Evolutionary conservation across 169 alveolate species (phyloP), one percentile per base, ranked within the genome.

Genomic region (Cyclospora cayetanensis): DNA sequence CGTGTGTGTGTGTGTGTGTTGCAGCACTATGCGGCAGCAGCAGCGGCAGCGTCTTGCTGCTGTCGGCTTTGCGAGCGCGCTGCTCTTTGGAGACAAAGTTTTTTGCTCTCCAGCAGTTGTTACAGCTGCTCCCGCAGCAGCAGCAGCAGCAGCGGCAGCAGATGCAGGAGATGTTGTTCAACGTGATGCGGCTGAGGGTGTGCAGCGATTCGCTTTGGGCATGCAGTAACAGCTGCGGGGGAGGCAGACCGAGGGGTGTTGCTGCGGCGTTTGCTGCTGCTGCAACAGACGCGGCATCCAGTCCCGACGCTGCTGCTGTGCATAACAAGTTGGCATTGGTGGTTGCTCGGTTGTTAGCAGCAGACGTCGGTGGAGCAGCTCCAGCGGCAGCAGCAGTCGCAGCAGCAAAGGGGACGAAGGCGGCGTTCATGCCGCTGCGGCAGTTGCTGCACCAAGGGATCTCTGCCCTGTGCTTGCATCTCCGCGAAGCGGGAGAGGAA

Each of bases 101-200:
- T 46, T 77, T 77, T n/a, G 88, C 88, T 25, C n/a, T 77, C 35
- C 72, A 60, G 72, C 27, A 15, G 43, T 60, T 77, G 88, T 18
- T 77, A 70, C 88, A 46, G 72, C 88, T 25, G 88, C 70, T 77
- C 70, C 88, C 88, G 68, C 70, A 43, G 88, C 70, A 46, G 50
- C 70, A 46, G 50, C 15, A 77, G 60, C 60, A 46, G 68, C 72
- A 77, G 85, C 85, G 85, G n/a, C 85, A 37, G 39, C 85, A 52
- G 2, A 60, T 12, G 72, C 15, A 9, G 35, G n/a, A n/a, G 15
- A 20, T 60, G 4, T 60, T 60, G 72, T 60, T 12, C 31, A 60
- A 15, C 7, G 60, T 46, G n/a, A 46, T 46, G 60, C 60, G 60
- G n/a, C 60, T 46, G n/a, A 46, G 60, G 60, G 60, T 46, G 35